Evolutionary conservation across 352 stramenopile species (phyloP).

Genomic region (Phytophthora europaea): DNA sequence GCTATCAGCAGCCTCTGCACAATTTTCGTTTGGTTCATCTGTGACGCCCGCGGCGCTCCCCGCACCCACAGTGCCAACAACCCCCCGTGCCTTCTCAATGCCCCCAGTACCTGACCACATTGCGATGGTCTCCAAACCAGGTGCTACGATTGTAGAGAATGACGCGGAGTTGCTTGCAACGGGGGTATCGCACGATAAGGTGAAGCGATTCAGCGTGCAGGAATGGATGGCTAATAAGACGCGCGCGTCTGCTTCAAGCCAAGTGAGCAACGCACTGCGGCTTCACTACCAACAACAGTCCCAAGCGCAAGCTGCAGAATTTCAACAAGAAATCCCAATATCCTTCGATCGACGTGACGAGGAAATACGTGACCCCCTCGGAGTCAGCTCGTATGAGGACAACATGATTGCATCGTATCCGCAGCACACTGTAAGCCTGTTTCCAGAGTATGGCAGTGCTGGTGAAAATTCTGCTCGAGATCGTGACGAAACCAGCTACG

Average conservation of each 20-base stretch:
- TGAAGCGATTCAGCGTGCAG: slow-evolving; percentile 69
- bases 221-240: slow-evolving; percentile 82
- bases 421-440: not conserved
- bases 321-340: not conserved
- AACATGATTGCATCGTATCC: slow-evolving; percentile 1
- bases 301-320: slow-evolving; percentile 11
- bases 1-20: slow-evolving; percentile 7
- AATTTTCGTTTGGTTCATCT: slow-evolving; percentile 33
- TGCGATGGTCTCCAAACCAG: slow-evolving; percentile 19
- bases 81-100: slow-evolving; percentile 20
- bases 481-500: slow-evolving; percentile 26
- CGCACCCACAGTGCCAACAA: slow-evolving; percentile 3
- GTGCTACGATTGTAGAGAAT: slow-evolving; percentile 43
- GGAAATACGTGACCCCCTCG: slow-evolving; percentile 19
- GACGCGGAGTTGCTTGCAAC: slow-evolving; percentile 62
- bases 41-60: slow-evolving; percentile 20
- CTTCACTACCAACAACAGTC: slow-evolving; percentile 35
- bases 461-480: not conserved
- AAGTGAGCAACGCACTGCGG: slow-evolving; percentile 34
- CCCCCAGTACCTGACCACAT: slow-evolving; percentile 16
- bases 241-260: slow-evolving; percentile 36
- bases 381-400: slow-evolving; percentile 1
- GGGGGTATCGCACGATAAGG: slow-evolving; percentile 80
- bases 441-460: slow-evolving; percentile 1
- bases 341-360: slow-evolving; percentile 11